Evolutionary conservation across 345 rosid species (phyloP), one percentile per base, ranked within the genome.

Genomic region (Melaleuca quinquenervia): DNA sequence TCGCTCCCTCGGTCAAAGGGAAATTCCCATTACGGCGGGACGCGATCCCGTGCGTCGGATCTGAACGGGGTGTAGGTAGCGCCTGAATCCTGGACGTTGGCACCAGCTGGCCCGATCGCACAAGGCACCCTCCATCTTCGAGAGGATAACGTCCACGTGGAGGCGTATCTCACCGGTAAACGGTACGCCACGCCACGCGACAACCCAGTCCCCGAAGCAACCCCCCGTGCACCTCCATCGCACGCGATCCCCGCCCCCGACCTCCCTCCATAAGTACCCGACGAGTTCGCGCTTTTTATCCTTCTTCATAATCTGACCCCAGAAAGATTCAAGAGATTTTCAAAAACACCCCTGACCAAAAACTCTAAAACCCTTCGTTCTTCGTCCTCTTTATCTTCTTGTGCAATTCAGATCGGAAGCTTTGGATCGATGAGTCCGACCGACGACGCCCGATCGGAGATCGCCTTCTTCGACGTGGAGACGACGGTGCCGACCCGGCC

Each of bases 401-500:
- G 10, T 27, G 15, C 53, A 8, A 9, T 70, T 32, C 78, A 70
- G 48, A 18, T 70, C 45, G 49, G 16, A 24, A 13, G 13, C 76
- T n/a, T 85, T 20, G 10, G 12, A 6, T 36, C 82, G n/a, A 93
- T 90, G 94, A 88, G 55, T 86, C n/a, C 86, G 41, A 64, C 50
- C 32, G 85, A 88, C 45, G 90, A 78, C 52, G 92, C 90, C 13
- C 88, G 92, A 84, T 89, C 96, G 26, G 96, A 95, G 87, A 97
- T 97, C 18, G 98, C 89, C 14, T 97, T 97, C 95, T 96, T 97
- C 89, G 98, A 97, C 88, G 48, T 96, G 1, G 99, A 97, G 84
- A 97, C 99, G 20, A 97, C 99, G 2, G 88, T 94, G 7, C 99
- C 98, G 0, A 86, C 82, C 54, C 91, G 93, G 16, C 13, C 91